Evolutionary conservation across 257 asterid genomes (phyloP), one percentile per base, ranked within the genome.

Genomic region (Salvia hispanica): DNA sequence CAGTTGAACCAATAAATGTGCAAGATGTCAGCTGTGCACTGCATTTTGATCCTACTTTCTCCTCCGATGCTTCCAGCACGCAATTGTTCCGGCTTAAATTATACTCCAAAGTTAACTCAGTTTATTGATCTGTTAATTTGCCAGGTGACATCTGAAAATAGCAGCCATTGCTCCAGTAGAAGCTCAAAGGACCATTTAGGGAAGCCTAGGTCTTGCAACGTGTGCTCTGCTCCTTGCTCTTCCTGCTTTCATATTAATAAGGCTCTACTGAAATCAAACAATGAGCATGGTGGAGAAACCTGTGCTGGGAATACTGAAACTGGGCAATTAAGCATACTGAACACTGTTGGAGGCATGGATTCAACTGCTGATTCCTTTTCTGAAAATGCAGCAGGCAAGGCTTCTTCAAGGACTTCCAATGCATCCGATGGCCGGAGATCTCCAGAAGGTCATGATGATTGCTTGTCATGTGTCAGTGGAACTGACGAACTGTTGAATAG

Each of bases 191-290:
- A 66, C 64, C 54, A 44, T 36, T 77, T 64, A 60, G 81, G 65
- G 60, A 78, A 69, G 58, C 66, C 80, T 71, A 88, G 93, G 74
- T 75, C 85, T 42, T 88, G 93, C 80, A 81, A 79, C 68, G 84
- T 81, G 72, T 91, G 95, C 74, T 83, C 88, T 76, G 77, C 89
- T 39, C 88, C 91, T 70, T 84, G 91, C 79, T 79, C 88, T 39
- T 81, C 95, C 64, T 90, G 89, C 76, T 82, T 83, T 74, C 85
- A 82, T 81, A 72, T 77, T 45, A 77, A 62, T 76, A 85, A 80
- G 75, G 74, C 48, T 65, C 64, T 66, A 50, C 67, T 88, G 90
- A 86, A 82, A 73, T 74, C 90, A 70, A 85, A 74, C 46, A 91
- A 82, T 64, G 92, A 88, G 66, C 73, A 69, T 67, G 85, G 89